Evolutionary conservation across 176 grass and related monocot species (phyloP).

Genomic region (maize (Zea mays)): Zm-B73-REFERENCE-NAM-5.0 NC_050101.1:22438501-22439000

Average conservation of each 20-base stretch:
- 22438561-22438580: neutral
- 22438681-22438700: constrained; percentile 79
- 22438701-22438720: constrained; percentile 61
- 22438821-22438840: constrained; percentile 49
- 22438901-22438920: too few species aligned
- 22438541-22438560: neutral
- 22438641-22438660: constrained; percentile 63
- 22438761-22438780: constrained; percentile 56
- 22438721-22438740: constrained; percentile 64
- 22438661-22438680: constrained; percentile 76
- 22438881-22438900: neutral
- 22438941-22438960: constrained; percentile 33
- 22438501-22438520: too few species aligned
- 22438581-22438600: neutral
- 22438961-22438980: constrained; percentile 47
- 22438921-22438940: neutral
- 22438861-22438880: constrained; percentile 49
- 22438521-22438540: too few species aligned
- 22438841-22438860: constrained; percentile 53
- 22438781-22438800: constrained; percentile 64
- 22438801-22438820: constrained; percentile 52
- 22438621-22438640: constrained; percentile 58
- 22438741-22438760: constrained; percentile 64
- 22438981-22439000: constrained; percentile 38
- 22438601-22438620: constrained; percentile 35